A percentile compares a stretch with the other conserved stretches of the same genome.
Evolutionary conservation across 345 rosid species (phyloP).

Genomic region (Pistacia atlantica): DNA sequence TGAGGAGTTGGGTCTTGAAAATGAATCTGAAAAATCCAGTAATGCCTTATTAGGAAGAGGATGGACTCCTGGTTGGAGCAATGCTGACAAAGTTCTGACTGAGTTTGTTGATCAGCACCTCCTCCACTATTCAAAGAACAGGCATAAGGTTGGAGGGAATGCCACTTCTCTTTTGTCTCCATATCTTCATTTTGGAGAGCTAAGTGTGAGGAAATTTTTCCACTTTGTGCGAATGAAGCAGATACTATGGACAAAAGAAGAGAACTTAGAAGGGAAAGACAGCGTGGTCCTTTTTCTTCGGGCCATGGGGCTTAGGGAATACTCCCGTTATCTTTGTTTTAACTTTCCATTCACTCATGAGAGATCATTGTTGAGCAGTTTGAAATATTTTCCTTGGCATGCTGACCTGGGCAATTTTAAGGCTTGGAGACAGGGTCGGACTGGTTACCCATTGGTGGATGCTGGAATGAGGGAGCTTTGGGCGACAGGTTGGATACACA

Average conservation of each 20-base stretch:
- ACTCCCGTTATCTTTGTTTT: constrained; percentile 91
- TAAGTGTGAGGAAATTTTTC: constrained; percentile 86
- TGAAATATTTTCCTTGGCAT: constrained; percentile 82
- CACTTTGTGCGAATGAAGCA: constrained; percentile 71
- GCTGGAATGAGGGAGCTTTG: constrained; percentile 99
- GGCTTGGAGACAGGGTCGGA: constrained; percentile 94
- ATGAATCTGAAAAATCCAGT: constrained; percentile 81
- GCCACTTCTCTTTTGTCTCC: constrained; percentile 86
- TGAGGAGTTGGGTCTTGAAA: constrained; percentile 78
- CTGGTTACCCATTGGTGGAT: constrained; percentile 94
- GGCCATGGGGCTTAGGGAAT: constrained; percentile 87
- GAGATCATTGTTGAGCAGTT: constrained; percentile 60
- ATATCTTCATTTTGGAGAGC: constrained; percentile 89
- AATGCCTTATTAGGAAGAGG: constrained; percentile 84
- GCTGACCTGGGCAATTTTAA: constrained; percentile 62
- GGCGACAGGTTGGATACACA: constrained; percentile 98
- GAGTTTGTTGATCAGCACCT: constrained; percentile 74
- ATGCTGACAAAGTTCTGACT: constrained; percentile 67
- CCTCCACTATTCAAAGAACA: constrained; percentile 53
- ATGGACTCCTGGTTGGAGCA: constrained; percentile 96
- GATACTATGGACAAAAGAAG: constrained; percentile 74
- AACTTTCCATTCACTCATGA: constrained; percentile 93
- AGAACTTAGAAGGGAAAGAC: constrained; percentile 54
- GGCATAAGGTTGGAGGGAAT: constrained; percentile 59
- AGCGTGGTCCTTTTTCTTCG: constrained; percentile 66